These are phyloP conservation scores for Populus hybrid DNA, from an alignment of 441 rosid genomes.

Conservation along the genomic window DNA sequence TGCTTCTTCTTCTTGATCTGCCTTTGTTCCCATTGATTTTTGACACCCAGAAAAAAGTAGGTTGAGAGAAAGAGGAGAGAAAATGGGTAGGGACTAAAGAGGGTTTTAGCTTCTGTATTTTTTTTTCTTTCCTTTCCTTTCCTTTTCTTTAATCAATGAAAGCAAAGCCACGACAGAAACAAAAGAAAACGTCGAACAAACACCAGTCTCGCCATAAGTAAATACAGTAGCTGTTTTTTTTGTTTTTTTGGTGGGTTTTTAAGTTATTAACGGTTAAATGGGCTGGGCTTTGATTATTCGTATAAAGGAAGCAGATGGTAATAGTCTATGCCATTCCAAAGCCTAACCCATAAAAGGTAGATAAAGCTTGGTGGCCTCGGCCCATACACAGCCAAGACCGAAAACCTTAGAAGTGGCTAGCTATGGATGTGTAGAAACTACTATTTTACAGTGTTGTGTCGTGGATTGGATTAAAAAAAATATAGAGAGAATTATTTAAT, in stretches of 20 bases:
- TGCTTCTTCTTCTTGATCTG: slow-evolving; percentile 44
- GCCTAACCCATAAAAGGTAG: not conserved
- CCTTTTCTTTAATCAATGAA: not conserved
- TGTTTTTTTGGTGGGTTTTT: not conserved
- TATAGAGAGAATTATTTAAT: no score
- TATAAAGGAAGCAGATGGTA: not conserved
- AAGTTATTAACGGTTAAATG: not conserved
- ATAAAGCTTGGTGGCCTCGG: not conserved
- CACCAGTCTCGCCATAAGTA: not conserved
- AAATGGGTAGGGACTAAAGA: not conserved
- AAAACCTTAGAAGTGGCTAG: no score
- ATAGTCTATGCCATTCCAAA: not conserved
- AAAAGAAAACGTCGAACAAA: not conserved
- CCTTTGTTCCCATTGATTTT: slow-evolving; percentile 24
- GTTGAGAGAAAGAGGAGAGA: not conserved
- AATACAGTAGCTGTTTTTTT: not conserved
- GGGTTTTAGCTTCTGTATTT: not conserved
- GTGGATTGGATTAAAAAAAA: no score
- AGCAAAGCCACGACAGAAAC: not conserved
- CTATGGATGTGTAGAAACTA: no score
- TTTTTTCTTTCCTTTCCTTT: not conserved
- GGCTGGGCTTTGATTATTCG: not conserved
- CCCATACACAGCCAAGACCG: not conserved
- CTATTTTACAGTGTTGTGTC: no score
- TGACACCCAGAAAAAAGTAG: not conserved